Base-by-base conservation (phyloP, 768 basidiomycete species). In the Cantharellus cinnabarinus region DNA sequence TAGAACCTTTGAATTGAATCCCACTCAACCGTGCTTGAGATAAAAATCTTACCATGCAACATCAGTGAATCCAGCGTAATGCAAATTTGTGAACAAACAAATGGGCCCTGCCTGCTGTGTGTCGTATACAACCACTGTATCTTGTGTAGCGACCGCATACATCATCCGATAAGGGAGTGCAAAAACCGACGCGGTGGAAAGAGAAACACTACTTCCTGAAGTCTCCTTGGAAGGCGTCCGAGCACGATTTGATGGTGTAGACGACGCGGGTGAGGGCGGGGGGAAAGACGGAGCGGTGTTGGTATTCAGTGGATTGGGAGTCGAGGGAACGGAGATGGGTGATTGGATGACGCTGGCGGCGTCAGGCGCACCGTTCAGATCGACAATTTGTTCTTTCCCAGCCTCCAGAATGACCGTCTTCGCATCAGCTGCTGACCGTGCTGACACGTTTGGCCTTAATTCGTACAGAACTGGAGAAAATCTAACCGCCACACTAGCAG, bases 41-140 rank as follows among this genome's bases (percentile, higher is more conserved):
- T 14, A 42, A 5, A 42, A 15, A 39, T 74, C 87, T 48, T 65
- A 97, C 95, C 95, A 99, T 48, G 84, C 80, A 71, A 95, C 75
- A 71, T 99, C 95, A 4, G 95, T 98, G 67, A 98, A 98, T 66
- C 94, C 89, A 62, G 94, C 90, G 68, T 95, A 98, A 71, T 99
- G 95, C 62, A 98, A 71, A 66, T 93, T 94, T 38, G 85, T 89
- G 63, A 99, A 77, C 65, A 98, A 72, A 66, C 89, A 90, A 57
- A 97, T 77, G 0, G 95, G 95, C 2, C 83, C 80, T 1, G 88
- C 78, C 72, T 98, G 94, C 71, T 98, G 95, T 3, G 93, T 98
- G 68, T 99, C 95, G 67, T 99, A 91, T 57, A 99, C 83, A 37
- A 86, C 78, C 51, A 99, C 81, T 0, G 89, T 83, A 70, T 99